phyloP scores from a whole-genome alignment of 2,329 filamentous ascomycete genomes.

The Zymoseptoria tritici region DNA sequence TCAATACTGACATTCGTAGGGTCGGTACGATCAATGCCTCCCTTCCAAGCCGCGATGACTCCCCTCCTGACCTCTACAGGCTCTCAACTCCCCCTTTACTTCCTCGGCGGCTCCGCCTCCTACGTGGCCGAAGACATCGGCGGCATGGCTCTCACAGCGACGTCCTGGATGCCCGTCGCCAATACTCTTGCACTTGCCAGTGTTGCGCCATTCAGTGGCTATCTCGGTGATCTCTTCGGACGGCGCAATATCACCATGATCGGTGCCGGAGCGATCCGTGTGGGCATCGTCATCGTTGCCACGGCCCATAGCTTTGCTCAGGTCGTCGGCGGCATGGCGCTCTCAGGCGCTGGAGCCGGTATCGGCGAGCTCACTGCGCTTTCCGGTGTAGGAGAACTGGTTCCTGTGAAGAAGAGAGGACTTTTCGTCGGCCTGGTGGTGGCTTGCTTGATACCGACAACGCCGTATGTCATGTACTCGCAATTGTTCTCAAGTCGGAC shows the following conservation, averaged over 20 bases:
- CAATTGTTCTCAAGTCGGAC: slow-evolving; percentile 9
- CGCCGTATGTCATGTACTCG: slow-evolving; percentile 12
- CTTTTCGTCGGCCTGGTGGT: slow-evolving; percentile 7
- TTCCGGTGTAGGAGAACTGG: slow-evolving; percentile 8
- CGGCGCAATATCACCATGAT: slow-evolving; percentile 8
- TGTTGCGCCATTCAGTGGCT: slow-evolving; percentile 11
- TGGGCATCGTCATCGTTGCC: slow-evolving; percentile 9
- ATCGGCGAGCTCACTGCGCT: slow-evolving; percentile 12
- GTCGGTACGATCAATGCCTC: neutral
- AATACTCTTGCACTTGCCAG: slow-evolving; percentile 13
- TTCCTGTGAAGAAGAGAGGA: slow-evolving; percentile 11
- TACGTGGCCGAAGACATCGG: slow-evolving; percentile 11
- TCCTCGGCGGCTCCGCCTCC: slow-evolving; percentile 7
- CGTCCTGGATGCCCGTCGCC: slow-evolving; percentile 9
- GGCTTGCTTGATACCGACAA: slow-evolving; percentile 7
- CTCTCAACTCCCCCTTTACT: slow-evolving; percentile 10
- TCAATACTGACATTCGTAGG: no score
- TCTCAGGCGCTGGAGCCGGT: slow-evolving; percentile 9
- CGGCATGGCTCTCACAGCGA: neutral
- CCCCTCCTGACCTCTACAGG: neutral
- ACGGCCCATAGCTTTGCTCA: slow-evolving; percentile 10
- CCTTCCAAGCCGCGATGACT: neutral
- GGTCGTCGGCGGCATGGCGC: slow-evolving; percentile 5
- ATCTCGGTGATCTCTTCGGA: slow-evolving; percentile 11
- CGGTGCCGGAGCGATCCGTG: slow-evolving; percentile 3